Evolutionary conservation across 257 asterid genomes (phyloP), one percentile per base, ranked within the genome.

Genomic region (Solanum medicagineum): DNA sequence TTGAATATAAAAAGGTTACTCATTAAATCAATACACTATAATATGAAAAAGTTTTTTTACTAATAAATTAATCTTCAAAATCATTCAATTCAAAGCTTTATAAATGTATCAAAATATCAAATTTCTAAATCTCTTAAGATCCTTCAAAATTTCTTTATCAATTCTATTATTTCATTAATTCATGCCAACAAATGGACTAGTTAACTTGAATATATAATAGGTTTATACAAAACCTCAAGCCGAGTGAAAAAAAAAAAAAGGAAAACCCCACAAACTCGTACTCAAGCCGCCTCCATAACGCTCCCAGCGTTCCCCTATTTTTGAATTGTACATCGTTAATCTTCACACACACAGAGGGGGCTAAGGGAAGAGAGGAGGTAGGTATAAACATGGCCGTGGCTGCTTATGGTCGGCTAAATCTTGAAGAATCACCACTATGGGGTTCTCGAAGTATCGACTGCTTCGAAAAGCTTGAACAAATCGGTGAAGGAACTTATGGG

Each of bases 401-500:
- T 81, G 53, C 89, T 6, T 86, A 81, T 80, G 92, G 90, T 85
- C 93, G 89, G 87, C 91, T 94, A 87, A 93, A 96, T 87, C 91
- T 91, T 90, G 97, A 91, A 80, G 94, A 93, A 84, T 90, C 94
- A 86, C 97, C 98, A 84, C 89, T 93, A n/a, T 94, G 98, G 98
- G 99, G 99, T 9, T 94, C 99, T 66, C 91, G 99, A 55, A 96
- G 98, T 87, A 94, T 96, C 81, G 98, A 96, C 51, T 94, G 99
- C 90, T 96, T 96, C 85, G 98, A 96, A 82, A 94, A 94, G 74
- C 93, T 96, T 84, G 99, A 94, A 91, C 97, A 93, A 91, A 96
- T 96, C 89, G 99, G 98, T 16, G 98, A 96, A 94, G 99, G 99
- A 81, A 96, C 99, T 42, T 96, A 96, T 87, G 99, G 98, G 99